Evolutionary conservation across 192 early-diverging fungal genomes (phyloP).

Genomic region (Coemansia pectinata): DNA sequence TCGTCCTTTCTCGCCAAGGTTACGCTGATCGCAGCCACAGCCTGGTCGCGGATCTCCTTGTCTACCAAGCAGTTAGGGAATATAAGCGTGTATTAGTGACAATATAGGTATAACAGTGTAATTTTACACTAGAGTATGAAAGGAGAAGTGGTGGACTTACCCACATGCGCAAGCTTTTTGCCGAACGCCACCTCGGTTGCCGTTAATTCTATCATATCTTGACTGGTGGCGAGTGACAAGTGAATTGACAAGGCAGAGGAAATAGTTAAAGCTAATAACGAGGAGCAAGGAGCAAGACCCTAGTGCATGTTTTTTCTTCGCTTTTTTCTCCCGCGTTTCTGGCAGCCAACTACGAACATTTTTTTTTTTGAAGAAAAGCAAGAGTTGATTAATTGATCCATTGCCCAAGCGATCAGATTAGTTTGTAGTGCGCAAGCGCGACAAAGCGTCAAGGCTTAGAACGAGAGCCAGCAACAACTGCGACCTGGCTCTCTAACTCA

Average conservation of each 20-base stretch:
- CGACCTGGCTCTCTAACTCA: conserved; percentile 21
- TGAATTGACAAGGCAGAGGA: neutral
- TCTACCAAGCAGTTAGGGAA: conserved; percentile 13
- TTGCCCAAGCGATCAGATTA: neutral
- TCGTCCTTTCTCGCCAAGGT: conserved; percentile 31
- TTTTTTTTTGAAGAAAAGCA: neutral
- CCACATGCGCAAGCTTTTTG: conserved; percentile 46
- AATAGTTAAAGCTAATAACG: neutral
- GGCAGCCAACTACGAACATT: neutral
- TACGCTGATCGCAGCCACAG: conserved; percentile 19
- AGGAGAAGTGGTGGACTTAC: conserved; percentile 9
- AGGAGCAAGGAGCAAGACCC: neutral
- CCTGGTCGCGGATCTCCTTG: conserved; percentile 48
- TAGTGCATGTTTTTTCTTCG: neutral
- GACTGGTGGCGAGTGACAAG: neutral
- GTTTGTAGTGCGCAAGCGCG: neutral
- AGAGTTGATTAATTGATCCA: neutral
- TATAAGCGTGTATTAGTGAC: neutral
- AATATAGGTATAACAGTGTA: neutral
- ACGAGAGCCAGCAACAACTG: neutral
- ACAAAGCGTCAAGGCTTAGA: neutral
- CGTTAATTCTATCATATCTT: conserved; percentile 33
- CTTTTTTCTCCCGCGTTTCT: neutral
- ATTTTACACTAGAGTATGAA: neutral
- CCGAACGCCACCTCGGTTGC: conserved; percentile 40